Conservation (phyloP, 1,284 basidiomycete genomes). For the Cryptococcus hybrid region DNA sequence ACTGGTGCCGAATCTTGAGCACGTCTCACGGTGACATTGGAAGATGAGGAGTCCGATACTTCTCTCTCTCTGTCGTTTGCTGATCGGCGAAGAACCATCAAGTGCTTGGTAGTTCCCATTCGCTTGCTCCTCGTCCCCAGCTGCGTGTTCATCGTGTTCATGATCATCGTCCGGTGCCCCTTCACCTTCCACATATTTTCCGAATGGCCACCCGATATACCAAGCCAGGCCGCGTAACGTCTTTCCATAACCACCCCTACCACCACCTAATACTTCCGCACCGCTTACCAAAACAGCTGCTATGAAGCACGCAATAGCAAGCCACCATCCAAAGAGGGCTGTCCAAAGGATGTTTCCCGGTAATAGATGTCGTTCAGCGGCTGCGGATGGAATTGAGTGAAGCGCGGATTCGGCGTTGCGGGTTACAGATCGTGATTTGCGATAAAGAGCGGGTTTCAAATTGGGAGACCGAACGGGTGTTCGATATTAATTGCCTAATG, state of each 20-base stretch:
- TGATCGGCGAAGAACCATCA: constrained; percentile 3
- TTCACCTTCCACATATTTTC: constrained; percentile 95
- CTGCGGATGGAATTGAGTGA: constrained; percentile 86
- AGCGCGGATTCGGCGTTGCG: constrained; percentile 93
- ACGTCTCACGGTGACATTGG: constrained; percentile 24
- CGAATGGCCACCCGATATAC: constrained; percentile 98
- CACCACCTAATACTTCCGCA: constrained; percentile 57
- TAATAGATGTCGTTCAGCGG: constrained; percentile 83
- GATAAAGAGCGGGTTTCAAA: constrained; percentile 99
- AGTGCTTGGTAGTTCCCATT: constrained; percentile 6
- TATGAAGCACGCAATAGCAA: constrained; percentile 70
- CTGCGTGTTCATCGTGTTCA: background rate
- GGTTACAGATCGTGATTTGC: constrained; percentile 95
- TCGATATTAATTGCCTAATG: constrained; percentile 83
- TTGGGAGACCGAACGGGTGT: constrained; percentile 98
- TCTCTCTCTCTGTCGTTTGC: constrained; percentile 8
- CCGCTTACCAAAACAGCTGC: constrained; percentile 69
- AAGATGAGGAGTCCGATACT: constrained; percentile 30
- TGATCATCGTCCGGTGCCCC: constrained; percentile 45
- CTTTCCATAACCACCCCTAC: constrained; percentile 80
- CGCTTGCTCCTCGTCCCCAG: constrained; percentile 46
- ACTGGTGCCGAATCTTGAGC: background rate
- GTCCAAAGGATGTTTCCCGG: constrained; percentile 94
- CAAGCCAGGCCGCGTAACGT: constrained; percentile 89
- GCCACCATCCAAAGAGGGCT: constrained; percentile 86